These are phyloP conservation scores for Adenanthera pavonina DNA, from an alignment of 306 rosid species.

Conservation along the genomic window DNA sequence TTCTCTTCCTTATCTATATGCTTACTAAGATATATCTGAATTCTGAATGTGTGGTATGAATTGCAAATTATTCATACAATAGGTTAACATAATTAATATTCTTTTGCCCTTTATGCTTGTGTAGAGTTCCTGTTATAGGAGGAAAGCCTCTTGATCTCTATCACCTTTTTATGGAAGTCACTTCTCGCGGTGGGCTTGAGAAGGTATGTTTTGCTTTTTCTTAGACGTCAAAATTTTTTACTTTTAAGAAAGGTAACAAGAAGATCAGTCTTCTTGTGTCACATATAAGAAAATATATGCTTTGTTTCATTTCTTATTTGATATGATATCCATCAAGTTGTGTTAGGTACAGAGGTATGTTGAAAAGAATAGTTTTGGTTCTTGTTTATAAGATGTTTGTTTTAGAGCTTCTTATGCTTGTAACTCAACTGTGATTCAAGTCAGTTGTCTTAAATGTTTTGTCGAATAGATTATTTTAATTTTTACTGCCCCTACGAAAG, in stretches of 20 bases:
- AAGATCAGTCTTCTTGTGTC: constrained; percentile 13
- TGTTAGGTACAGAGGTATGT: constrained; percentile 15
- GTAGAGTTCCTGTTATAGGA: constrained; percentile 77
- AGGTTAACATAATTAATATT: constrained; percentile 12
- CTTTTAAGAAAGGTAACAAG: not conserved
- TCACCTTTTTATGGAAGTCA: constrained; percentile 79
- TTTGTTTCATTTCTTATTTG: not conserved
- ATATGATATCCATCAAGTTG: constrained; percentile 19
- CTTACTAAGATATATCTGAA: constrained; percentile 26
- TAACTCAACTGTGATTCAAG: constrained; percentile 26
- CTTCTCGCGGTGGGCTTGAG: constrained; percentile 81
- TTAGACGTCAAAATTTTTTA: not conserved
- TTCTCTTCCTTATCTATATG: constrained; percentile 13
- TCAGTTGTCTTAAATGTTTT: constrained; percentile 28
- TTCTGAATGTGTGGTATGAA: constrained; percentile 27
- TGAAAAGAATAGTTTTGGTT: constrained; percentile 1
- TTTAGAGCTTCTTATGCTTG: constrained; percentile 14
- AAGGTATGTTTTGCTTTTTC: constrained; percentile 55
- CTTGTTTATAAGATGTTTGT: constrained; percentile 23
- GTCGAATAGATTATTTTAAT: constrained; percentile 10
- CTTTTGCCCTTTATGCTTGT: constrained; percentile 31
- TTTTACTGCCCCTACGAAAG: constrained; percentile 3
- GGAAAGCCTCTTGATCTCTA: constrained; percentile 77
- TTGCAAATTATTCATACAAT: constrained; percentile 24
- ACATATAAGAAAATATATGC: constrained; percentile 5